phyloP scores from a whole-genome alignment of 495 filamentous ascomycete genomes.

The Emericellopsis terricola region DNA sequence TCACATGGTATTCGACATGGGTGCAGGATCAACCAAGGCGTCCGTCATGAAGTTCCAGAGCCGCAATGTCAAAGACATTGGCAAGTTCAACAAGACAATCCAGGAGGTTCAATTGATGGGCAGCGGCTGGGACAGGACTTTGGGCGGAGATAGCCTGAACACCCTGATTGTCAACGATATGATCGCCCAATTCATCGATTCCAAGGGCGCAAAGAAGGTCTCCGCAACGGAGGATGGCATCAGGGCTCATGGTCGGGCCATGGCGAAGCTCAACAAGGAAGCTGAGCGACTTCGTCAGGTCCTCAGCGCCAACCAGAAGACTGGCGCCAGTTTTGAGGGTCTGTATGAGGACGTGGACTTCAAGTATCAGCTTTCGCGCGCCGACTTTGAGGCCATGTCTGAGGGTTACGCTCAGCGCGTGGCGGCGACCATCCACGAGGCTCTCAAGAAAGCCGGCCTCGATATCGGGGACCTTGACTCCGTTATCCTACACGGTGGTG shows the following conservation, averaged over 20 bases:
- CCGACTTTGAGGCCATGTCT: slow-evolving; percentile 70
- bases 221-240: slow-evolving; percentile 41
- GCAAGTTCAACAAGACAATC: slow-evolving; percentile 88
- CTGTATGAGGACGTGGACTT: slow-evolving; percentile 87
- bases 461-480: slow-evolving; percentile 66
- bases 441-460: slow-evolving; percentile 54
- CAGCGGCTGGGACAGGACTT: slow-evolving; percentile 68
- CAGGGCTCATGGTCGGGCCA: slow-evolving; percentile 60
- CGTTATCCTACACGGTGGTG: slow-evolving; percentile 83
- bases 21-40: slow-evolving; percentile 92
- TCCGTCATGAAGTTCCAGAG: slow-evolving; percentile 83
- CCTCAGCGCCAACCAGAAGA: slow-evolving; percentile 82
- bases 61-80: slow-evolving; percentile 75
- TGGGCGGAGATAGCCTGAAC: slow-evolving; percentile 85
- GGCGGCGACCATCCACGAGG: slow-evolving; percentile 47
- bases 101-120: slow-evolving; percentile 84
- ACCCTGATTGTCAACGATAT: slow-evolving; percentile 75
- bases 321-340: slow-evolving; percentile 62
- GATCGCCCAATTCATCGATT: slow-evolving; percentile 56
- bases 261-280: slow-evolving; percentile 80
- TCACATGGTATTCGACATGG: slow-evolving; percentile 95
- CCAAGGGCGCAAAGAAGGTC: slow-evolving; percentile 48
- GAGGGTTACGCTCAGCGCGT: slow-evolving; percentile 50
- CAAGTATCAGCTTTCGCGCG: slow-evolving; percentile 71
- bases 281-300: slow-evolving; percentile 77